Base-by-base conservation (phyloP, 176 grass and related monocot genomes). In the Musa schizocarpa region DNA sequence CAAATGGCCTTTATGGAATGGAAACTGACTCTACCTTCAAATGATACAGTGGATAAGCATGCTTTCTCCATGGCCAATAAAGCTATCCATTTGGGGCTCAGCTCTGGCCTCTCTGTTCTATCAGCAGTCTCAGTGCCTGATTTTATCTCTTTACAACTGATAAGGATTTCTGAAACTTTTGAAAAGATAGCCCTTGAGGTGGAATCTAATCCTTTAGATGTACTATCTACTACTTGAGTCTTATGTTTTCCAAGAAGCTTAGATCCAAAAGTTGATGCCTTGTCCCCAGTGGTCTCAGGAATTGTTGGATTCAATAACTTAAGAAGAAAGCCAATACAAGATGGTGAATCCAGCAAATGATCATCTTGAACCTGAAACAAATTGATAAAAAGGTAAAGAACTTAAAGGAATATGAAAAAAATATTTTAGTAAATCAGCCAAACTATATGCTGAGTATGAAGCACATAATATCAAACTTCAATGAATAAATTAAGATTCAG, bases 41-140 rank as follows among this genome's bases (percentile, higher is more conserved):
- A 82, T 61, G 88, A 88, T 68, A 95, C 86, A 43, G 85, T 63
- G 81, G 96, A 99, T 79, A 99, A 87, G 79, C 96, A 99, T 69
- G 96, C 96, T 71, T 92, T 94, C 74, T 99, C 96, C 91, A 99
- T 89, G 68, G 91, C 92, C 85, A 99, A 87, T 76, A 99, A 95
- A 83, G 96, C 88, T 78, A 99, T 90, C 96, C 91, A 99, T 77
- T 95, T 99, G 58, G 91, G 63, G 81, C 87, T 92, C 72, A 99
- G 63, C 79, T 99, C 91, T 68, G 91, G 91, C 76, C 96, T 89
- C 76, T 79, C 55, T 67, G 27, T 73, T 83, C 65, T 83, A 69
- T 81, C 86, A 56, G 70, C 83, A 89, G 88, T 85, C 59, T 43
- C 80, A 51, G 74, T 69, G 16, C 70, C 13, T 76, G 67, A 75